These are phyloP conservation scores for Spathaspora boniae DNA, from an alignment of 805 yeast genomes.

Conservation along the genomic window DNA sequence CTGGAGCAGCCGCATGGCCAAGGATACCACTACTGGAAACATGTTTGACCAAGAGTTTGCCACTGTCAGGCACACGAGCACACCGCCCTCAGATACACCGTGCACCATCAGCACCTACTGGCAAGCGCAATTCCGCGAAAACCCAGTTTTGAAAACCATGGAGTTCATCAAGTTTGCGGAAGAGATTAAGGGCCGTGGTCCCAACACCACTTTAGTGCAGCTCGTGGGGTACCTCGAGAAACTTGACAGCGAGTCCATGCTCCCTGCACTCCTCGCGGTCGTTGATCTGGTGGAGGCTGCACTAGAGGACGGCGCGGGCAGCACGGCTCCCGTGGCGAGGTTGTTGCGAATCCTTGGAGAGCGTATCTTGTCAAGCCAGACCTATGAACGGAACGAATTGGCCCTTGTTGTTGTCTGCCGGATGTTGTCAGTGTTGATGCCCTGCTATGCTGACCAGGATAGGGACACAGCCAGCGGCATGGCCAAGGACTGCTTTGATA, in stretches of 20 bases:
- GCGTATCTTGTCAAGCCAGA: conserved; percentile 22
- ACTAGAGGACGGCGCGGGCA: not conserved
- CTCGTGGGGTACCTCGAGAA: conserved; percentile 6
- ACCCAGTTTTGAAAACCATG: not conserved
- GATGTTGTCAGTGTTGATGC: conserved; percentile 22
- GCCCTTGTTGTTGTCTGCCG: conserved; percentile 31
- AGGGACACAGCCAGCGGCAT: conserved; percentile 27
- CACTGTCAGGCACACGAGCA: conserved; percentile 6
- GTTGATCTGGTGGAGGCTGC: not conserved
- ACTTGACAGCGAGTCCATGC: conserved; percentile 5
- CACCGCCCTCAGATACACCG: conserved; percentile 2
- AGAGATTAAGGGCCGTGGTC: conserved; percentile 1
- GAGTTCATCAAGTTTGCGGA: conserved; percentile 1
- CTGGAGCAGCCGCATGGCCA: conserved; percentile 1
- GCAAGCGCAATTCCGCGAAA: not conserved
- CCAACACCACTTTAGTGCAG: not conserved
- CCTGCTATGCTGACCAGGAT: too few relatives aligned
- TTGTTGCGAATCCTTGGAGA: conserved; percentile 31
- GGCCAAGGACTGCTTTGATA: conserved; percentile 44
- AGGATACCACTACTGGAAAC: not conserved
- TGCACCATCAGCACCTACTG: not conserved
- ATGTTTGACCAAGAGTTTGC: conserved; percentile 8
- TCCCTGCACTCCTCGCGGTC: conserved; percentile 5
- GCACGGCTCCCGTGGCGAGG: conserved; percentile 6
- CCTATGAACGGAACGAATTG: conserved; percentile 38